Evolutionary conservation across 2,329 filamentous ascomycete species (phyloP), one percentile per base, ranked within the genome.

Genomic region (Cryoendolithus antarcticus): DNA sequence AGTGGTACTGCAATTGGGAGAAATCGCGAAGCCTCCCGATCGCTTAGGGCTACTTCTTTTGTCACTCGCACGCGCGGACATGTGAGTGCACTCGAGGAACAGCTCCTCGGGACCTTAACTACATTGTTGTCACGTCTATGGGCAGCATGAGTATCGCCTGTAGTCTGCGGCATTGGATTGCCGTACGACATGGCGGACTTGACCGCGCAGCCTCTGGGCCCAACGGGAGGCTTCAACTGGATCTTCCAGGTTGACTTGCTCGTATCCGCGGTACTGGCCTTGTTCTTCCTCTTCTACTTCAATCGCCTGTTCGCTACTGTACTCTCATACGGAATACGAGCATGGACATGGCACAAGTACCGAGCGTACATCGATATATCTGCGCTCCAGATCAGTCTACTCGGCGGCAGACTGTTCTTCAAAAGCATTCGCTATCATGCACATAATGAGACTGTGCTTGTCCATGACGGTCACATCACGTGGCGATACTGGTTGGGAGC

Each of bases 231-330:
- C 52, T 68, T 69, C 61, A 68, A 69, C 46, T 69, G 65, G 64
- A 61, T 84, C 43, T 93, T 93, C 58, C 72, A 93, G 48, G 73
- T 89, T 53, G 83, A 86, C 59, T 67, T 88, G 36, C 70, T 89
- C 46, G 74, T 89, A 45, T 83, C 77, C 51, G 77, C 77, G 48
- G 74, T 86, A 47, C 67, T 94, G 69, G 75, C 82, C 32, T 68
- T 95, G 41, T 91, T 96, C 69, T 96, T 96, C 66, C 73, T 96
- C 48, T 84, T 96, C 59, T 98, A 96, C 71, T 95, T 96, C 66
- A 96, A 98, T 64, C 78, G 91, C 51, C 71, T 93, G 11, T 85
- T 96, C 54, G 88, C 83, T 34, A 93, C 86, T 9, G 63, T 94
- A 41, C 63, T 94, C 34, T 94, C 89, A 6, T 91, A 88, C 62